A percentile compares a stretch with the other conserved stretches of the same genome.
These are phyloP conservation scores for Lotmaria passim DNA, from an alignment of 208 protist species.

Conservation along the genomic window DNA sequence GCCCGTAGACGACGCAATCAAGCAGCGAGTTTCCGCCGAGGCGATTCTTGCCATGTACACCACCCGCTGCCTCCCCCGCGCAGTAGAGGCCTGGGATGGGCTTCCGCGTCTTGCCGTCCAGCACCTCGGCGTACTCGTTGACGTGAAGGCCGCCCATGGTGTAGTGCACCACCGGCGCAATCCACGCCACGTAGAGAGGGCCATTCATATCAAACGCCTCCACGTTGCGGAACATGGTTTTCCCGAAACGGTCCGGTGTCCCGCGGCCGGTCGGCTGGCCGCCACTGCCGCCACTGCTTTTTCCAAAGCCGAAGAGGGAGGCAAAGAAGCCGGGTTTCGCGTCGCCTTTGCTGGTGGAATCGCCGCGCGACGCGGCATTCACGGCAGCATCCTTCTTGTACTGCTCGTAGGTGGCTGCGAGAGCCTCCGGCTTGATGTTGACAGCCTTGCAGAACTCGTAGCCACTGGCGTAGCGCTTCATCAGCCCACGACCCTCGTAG, in stretches of 20 bases:
- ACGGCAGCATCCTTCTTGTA: constrained; percentile 51
- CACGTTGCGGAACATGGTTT: constrained; percentile 77
- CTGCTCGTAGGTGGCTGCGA: constrained; percentile 48
- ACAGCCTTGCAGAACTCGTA: constrained; percentile 57
- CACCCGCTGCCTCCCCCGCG: constrained; percentile 95
- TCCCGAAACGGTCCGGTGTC: constrained; percentile 79
- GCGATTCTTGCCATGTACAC: constrained; percentile 95
- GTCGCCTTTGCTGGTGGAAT: neutral
- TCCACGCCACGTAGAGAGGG: constrained; percentile 66
- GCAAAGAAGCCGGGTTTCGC: constrained; percentile 35
- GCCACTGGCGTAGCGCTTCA: constrained; percentile 54
- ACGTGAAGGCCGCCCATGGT: constrained; percentile 95
- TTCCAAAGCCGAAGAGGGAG: constrained; percentile 31
- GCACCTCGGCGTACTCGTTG: constrained; percentile 65
- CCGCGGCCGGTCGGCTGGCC: constrained; percentile 10
- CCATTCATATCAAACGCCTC: constrained; percentile 53
- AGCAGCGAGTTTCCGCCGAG: constrained; percentile 95
- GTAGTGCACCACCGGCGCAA: constrained; percentile 96
- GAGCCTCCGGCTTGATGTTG: constrained; percentile 32
- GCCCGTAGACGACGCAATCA: constrained; percentile 96
- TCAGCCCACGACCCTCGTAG: constrained; percentile 81
- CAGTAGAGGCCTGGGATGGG: constrained; percentile 90
- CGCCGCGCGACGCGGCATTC: constrained; percentile 31
- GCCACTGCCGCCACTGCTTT: neutral
- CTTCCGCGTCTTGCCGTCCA: constrained; percentile 46